These are phyloP conservation scores for Nannizzia gypsea DNA, from an alignment of 2,329 filamentous ascomycete species.

Conservation along the genomic window DNA sequence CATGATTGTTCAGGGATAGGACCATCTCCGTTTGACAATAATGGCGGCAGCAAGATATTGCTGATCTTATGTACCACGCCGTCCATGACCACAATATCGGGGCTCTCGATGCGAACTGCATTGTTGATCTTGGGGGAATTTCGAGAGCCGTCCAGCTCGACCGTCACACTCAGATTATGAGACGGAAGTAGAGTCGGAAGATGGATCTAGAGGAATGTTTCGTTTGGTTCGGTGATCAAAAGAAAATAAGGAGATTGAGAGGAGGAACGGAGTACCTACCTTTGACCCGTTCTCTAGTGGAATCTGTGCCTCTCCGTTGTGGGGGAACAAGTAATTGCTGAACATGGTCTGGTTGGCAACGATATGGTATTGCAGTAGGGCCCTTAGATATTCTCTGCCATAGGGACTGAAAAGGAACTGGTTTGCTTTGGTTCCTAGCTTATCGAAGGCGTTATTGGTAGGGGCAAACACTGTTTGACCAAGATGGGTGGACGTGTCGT, in stretches of 20 bases:
- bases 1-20: background rate
- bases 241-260: background rate
- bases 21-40: background rate
- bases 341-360: background rate
- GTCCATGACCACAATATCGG: slow-evolving; percentile 1
- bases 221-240: background rate
- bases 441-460: background rate
- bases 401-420: background rate
- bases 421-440: background rate
- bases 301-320: background rate
- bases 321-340: background rate
- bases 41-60: background rate
- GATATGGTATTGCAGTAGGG: background rate
- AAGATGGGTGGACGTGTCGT: background rate
- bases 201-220: background rate
- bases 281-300: background rate
- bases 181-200: background rate
- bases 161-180: background rate
- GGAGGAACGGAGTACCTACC: background rate
- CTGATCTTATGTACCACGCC: background rate
- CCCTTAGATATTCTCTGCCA: background rate
- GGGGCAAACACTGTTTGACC: background rate
- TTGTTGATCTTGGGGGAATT: background rate
- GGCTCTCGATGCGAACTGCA: background rate
- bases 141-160: background rate